Conservation (phyloP, 371 early-diverging fungal species). For the Rozella allomycis region DNA sequence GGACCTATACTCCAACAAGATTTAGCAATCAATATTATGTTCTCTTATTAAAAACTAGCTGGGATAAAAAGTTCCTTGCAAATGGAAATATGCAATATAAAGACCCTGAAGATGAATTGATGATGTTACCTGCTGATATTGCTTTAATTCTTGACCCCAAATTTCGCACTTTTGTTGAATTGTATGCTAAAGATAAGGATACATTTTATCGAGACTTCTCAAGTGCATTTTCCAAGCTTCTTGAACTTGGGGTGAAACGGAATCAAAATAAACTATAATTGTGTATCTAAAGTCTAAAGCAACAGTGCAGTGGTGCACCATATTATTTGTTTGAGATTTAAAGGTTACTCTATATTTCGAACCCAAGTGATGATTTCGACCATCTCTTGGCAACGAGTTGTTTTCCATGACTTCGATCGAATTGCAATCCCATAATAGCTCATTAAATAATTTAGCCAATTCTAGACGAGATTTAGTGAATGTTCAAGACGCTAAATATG, state of each 20-base stretch:
- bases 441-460: no score
- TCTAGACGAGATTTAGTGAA: no score
- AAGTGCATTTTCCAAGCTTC: conserved; percentile 51
- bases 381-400: no score
- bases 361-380: no score
- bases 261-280: no score
- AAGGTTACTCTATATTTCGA: no score
- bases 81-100: conserved; percentile 13
- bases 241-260: conserved; percentile 64
- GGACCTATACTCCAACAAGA: conserved; percentile 64
- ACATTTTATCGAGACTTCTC: conserved; percentile 67
- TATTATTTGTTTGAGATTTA: no score
- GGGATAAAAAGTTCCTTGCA: conserved; percentile 25
- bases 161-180: conserved; percentile 45
- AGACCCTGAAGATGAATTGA: conserved; percentile 18
- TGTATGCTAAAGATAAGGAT: conserved; percentile 23
- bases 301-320: no score
- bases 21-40: conserved; percentile 74
- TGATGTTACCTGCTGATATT: conserved; percentile 79
- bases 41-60: conserved; percentile 36
- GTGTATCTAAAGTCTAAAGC: no score
- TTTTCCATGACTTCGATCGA: no score
- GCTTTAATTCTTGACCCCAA: conserved; percentile 30
- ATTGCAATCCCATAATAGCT: no score
- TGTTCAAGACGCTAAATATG: no score